phyloP scores from a whole-genome alignment of 2,329 filamentous ascomycete species.

The Tolypocladium ophioglossoides region DNA sequence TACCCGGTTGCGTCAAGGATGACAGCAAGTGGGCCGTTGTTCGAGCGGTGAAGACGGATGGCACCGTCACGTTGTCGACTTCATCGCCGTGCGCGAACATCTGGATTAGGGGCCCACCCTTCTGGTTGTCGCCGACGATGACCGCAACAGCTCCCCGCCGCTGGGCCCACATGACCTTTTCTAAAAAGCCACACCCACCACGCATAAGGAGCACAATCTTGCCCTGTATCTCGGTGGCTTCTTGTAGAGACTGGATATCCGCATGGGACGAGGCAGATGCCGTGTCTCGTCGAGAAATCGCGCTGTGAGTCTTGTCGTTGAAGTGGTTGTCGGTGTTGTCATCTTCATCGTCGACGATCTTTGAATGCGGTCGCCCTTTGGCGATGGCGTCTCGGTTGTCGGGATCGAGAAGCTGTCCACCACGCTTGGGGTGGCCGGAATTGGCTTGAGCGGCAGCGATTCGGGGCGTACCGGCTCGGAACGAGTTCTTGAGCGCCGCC shows the following conservation, averaged over 20 bases:
- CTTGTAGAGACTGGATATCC: constrained; percentile 85
- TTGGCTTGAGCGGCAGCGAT: constrained; percentile 8
- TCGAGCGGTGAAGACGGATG: constrained; percentile 87
- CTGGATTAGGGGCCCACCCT: constrained; percentile 80
- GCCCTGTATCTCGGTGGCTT: constrained; percentile 83
- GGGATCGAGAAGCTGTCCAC: constrained; percentile 14
- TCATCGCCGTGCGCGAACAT: constrained; percentile 94
- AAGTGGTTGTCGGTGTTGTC: constrained; percentile 84
- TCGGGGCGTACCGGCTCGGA: constrained; percentile 17
- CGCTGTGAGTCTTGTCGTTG: constrained; percentile 38
- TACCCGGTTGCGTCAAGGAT: constrained; percentile 66
- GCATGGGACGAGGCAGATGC: constrained; percentile 49
- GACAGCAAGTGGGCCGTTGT: constrained; percentile 91
- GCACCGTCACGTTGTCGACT: constrained; percentile 88
- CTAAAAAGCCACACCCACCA: constrained; percentile 89
- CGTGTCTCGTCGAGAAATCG: constrained; percentile 22
- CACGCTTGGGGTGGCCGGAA: constrained; percentile 8
- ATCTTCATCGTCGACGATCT: constrained; percentile 24
- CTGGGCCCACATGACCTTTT: constrained; percentile 97
- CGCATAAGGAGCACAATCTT: constrained; percentile 87
- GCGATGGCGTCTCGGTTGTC: constrained; percentile 12
- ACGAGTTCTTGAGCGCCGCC: constrained; percentile 28
- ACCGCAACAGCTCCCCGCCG: constrained; percentile 78
- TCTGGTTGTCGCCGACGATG: constrained; percentile 88
- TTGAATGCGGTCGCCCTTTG: constrained; percentile 4